Base-by-base conservation (phyloP, 352 stramenopile species). In the Pythium myriotylum region DNA sequence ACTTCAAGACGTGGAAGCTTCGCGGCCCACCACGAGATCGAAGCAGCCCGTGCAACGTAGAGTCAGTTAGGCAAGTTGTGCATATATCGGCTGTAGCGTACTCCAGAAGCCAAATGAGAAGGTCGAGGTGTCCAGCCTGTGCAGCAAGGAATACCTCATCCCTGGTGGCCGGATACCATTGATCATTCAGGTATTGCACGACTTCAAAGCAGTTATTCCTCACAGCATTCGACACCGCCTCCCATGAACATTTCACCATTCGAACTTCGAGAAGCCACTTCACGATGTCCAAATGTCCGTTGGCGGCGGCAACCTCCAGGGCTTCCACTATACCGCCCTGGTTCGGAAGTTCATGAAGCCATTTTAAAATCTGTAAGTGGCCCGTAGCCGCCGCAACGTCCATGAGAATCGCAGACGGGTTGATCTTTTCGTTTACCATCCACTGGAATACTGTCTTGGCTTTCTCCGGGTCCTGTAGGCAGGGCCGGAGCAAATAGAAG, bases 151-250 rank as follows among this genome's bases (percentile, higher is more conserved):
- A n/a, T 14, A 20, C 52, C 8, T 5, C 29, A 10, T 10, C 29
- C 10, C 29, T 35, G 29, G 29, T 35, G 10, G 5, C 29, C 5
- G 29, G 5, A 35, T 35, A 10, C n/a, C 29, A 35, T 35, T 45
- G 26, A 9, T 16, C 10, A 26, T 49, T 48, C 22, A 73, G 46
- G 49, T 50, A 66, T 41, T 65, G 26, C 12, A 69, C 17, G 16
- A 63, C 56, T 16, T n/a, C n/a, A n/a, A 66, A 24, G 33, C 66
- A 49, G 24, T 56, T 55, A 33, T 52, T 41, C 10, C 16, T 27
- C 16, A 54, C 54, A 7, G 47, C 46, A 39, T 17, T 9, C 9
- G 12, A 37, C 10, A 65, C 13, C 5, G 58, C 49, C 24, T 37
- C 10, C 14, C 9, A 20, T 14, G 58, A 41, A 24, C 58, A 65